Evolutionary conservation across 768 basidiomycete species (phyloP).

Genomic region (Sporobolomyces roseus): DNA sequence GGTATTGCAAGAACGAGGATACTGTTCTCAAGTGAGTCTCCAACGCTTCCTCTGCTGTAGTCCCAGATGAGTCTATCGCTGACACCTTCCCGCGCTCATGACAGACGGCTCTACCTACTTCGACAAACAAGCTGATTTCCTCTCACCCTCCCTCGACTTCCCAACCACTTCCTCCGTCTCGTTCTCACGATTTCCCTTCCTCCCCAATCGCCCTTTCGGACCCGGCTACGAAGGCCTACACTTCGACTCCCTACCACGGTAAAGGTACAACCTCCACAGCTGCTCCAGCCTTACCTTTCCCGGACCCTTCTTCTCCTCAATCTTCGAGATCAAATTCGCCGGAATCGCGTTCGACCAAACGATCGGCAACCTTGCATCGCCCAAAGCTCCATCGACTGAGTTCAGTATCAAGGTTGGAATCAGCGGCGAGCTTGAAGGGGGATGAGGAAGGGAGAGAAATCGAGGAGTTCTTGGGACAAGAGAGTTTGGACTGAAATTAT

Average conservation of each 20-base stretch:
- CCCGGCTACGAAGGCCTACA: not conserved
- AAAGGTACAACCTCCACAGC: no score
- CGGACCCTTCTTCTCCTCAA: no score
- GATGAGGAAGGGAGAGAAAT: not conserved
- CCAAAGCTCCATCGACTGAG: not conserved
- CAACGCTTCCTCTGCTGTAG: no score
- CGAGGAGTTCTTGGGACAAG: not conserved
- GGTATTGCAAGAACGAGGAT: not conserved
- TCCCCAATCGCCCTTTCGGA: not conserved
- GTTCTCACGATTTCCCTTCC: no score
- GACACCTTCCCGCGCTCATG: no score
- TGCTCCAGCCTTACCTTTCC: no score
- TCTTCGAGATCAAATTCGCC: no score
- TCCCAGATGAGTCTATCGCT: no score
- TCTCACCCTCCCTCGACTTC: not conserved
- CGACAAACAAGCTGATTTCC: not conserved
- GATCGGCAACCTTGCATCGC: no score
- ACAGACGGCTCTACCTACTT: not conserved
- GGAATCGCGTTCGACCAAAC: no score
- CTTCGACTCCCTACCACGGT: not conserved
- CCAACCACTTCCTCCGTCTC: not conserved
- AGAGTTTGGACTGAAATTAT: not conserved
- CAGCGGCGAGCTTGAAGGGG: not conserved
- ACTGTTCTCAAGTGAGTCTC: not conserved
- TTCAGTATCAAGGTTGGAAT: not conserved